Conservation (phyloP, 83 land plant species). For the Picea engelmannii region DNA sequence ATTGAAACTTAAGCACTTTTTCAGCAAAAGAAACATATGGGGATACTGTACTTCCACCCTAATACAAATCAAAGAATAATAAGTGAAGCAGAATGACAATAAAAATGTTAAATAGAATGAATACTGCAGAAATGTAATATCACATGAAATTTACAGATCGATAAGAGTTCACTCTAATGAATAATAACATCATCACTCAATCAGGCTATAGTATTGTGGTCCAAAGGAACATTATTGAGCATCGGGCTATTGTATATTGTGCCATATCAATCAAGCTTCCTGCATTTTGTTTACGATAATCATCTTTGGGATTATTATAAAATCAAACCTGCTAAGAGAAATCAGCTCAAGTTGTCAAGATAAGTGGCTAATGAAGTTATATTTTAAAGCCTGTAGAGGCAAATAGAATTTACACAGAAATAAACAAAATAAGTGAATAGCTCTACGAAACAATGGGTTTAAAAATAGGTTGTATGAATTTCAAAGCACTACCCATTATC, state of each 20-base stretch:
- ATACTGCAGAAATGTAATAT: not conserved
- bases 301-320: not conserved
- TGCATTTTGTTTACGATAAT: not conserved
- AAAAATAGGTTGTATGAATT: no score
- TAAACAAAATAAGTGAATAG: not conserved
- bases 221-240: not conserved
- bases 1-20: slow-evolving; percentile 61
- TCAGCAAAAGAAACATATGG: slow-evolving; percentile 71
- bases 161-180: not conserved
- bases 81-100: not conserved
- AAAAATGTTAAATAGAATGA: not conserved
- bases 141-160: not conserved
- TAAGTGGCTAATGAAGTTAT: no score
- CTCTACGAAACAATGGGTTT: not conserved
- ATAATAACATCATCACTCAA: not conserved
- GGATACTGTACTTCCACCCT: slow-evolving; percentile 8
- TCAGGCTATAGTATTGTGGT: not conserved
- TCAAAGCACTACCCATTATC: no score
- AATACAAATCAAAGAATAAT: not conserved
- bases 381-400: no score
- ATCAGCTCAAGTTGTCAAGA: not conserved
- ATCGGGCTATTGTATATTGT: not conserved
- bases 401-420: not conserved
- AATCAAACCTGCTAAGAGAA: not conserved
- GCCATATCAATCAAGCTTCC: not conserved